phyloP scores from a whole-genome alignment of 1,284 basidiomycete genomes.

The Chalciporus sp. region DNA sequence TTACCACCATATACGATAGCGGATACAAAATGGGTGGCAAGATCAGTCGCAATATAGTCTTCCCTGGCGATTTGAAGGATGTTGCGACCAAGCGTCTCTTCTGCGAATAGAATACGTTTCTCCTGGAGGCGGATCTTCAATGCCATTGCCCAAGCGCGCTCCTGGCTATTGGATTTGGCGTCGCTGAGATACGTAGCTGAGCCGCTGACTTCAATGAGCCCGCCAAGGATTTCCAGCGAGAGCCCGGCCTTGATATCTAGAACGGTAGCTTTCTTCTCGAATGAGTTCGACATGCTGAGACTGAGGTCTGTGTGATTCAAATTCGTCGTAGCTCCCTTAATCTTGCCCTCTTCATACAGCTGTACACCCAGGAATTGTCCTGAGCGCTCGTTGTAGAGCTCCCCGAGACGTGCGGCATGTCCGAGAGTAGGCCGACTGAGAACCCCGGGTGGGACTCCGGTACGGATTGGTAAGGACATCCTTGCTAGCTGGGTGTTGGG shows the following conservation, averaged over 20 bases:
- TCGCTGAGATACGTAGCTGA: not conserved
- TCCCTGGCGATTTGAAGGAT: not conserved
- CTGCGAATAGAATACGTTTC: not conserved
- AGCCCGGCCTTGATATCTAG: not conserved
- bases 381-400: slow-evolving; percentile 4
- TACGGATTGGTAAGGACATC: too few relatives aligned
- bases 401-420: not conserved
- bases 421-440: not conserved
- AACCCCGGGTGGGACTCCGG: not conserved
- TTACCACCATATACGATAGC: not conserved
- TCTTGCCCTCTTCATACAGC: not conserved
- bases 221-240: not conserved
- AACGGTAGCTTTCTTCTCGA: not conserved
- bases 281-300: not conserved
- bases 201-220: not conserved
- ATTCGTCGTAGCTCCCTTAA: not conserved
- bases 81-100: not conserved
- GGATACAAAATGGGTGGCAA: slow-evolving; percentile 2
- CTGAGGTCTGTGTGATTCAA: not conserved
- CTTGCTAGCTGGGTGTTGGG: too few relatives aligned
- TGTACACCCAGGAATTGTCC: not conserved
- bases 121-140: not conserved
- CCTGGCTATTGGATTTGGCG: not conserved
- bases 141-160: not conserved
- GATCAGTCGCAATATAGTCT: not conserved